Evolutionary conservation across 192 early-diverging fungal genomes (phyloP), one percentile per base, ranked within the genome.

Genomic region (Coemansia sp.): DNA sequence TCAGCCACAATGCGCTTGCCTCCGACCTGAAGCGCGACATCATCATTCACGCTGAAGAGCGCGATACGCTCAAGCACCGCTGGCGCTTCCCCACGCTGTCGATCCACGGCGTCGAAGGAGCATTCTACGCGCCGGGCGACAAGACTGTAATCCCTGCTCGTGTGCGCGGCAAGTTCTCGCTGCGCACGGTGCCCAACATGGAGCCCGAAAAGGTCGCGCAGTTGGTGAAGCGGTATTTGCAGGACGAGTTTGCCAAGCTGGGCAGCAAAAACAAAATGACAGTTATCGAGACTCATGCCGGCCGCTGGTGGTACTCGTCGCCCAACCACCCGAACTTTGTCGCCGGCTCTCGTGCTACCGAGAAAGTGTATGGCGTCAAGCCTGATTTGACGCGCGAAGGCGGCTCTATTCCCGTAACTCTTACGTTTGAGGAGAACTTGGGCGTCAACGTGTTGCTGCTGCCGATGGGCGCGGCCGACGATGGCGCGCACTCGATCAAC

Each of bases 381-480:
- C 97, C 97, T 57, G 97, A 98, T 69, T 83, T 93, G 72, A 98
- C 95, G 22, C 90, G 97, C 71, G 97, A 98, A 85, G 96, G 95
- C 60, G 97, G 97, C 7, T 93, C 91, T 26, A 98, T 98, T 69
- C 97, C 97, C 20, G 95, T 98, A 12, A 98, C 97, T 8, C 84
- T 98, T 59, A 94, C 92, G 5, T 98, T 98, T 86, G 94, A 98
- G 85, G 94, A 98, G 69, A 90, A 91, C 38, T 82, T 98, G 19
- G 78, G 90, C 58, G 91, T 90, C 83, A 94, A 88, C 68, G 92
- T 95, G 20, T 78, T 98, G 55, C 85, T 98, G 67, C 83, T 98
- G 66, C 96, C 96, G 31, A 96, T 98, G 94, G 96, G 95, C 57
- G 85, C 91, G 20, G 81, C 86, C 65, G 93, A 94, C 78, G 94